phyloP scores from a whole-genome alignment of 257 asterid genomes.

The Plantago ovata region DNA sequence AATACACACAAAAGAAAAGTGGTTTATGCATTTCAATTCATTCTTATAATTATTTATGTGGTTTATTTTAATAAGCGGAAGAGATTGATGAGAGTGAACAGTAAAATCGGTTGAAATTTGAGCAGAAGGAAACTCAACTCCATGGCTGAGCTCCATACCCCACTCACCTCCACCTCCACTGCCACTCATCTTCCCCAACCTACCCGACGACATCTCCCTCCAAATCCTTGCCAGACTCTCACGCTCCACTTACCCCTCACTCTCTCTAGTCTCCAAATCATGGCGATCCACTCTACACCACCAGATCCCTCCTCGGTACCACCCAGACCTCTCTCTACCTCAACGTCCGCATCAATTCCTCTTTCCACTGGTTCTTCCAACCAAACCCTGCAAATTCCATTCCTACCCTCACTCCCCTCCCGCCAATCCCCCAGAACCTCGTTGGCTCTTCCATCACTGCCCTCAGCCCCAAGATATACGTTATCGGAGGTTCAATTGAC shows the following conservation, averaged over 20 bases:
- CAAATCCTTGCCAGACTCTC: conserved; percentile 76
- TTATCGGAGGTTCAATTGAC: conserved; percentile 72
- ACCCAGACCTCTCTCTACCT: conserved; percentile 58
- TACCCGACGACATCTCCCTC: conserved; percentile 76
- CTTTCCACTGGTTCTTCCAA: conserved; percentile 63
- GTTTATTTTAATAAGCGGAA: too few species aligned
- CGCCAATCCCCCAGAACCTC: conserved; percentile 49
- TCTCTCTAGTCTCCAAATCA: conserved; percentile 70
- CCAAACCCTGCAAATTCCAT: conserved; percentile 25
- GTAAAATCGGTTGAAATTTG: too few species aligned
- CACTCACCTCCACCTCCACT: conserved; percentile 16
- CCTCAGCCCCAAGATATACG: conserved; percentile 56
- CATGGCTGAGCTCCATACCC: conserved; percentile 31
- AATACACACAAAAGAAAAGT: too few species aligned
- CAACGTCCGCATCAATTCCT: conserved; percentile 46
- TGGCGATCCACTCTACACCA: conserved; percentile 66
- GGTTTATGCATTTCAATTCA: too few species aligned
- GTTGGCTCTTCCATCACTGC: conserved; percentile 64
- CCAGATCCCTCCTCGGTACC: conserved; percentile 52
- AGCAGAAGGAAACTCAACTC: background rate
- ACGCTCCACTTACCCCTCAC: conserved; percentile 44
- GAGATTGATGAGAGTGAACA: too few species aligned
- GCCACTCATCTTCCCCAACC: conserved; percentile 40
- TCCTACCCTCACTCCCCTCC: conserved; percentile 38
- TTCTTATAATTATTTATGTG: too few species aligned